Evolutionary conservation across 805 yeast species (phyloP), one percentile per base, ranked within the genome.

Genomic region (Sugiyamaella americana): DNA sequence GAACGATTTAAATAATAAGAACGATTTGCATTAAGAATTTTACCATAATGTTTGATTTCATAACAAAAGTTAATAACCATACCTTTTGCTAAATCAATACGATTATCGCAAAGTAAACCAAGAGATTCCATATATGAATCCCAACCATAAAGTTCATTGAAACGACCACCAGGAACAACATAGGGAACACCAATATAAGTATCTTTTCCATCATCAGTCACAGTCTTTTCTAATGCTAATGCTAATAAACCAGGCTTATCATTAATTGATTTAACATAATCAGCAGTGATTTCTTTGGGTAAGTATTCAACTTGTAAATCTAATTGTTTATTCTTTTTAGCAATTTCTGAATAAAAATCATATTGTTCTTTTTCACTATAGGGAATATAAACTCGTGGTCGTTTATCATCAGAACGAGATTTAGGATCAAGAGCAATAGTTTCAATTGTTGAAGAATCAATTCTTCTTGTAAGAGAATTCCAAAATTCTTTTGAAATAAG

Each of bases 81-180:
- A 0, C 95, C 95, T 55, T 81, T 72, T 5, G 96, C 91, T 29
- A 89, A 72, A 36, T 81, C 84, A 18, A 79, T 64, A 43, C 79
- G 73, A 36, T 74, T 76, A 58, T 84, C 84, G 22, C 76, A 74
- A 21, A 93, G 63, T 37, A 93, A 71, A 1, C 98, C 98, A 20
- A 88, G 65, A 0, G 93, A 78, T 61, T 83, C 88, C 83, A 93
- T 85, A 61, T 93, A 91, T 1, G 96, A 87, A 64, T 91, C 98
- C 98, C 98, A 91, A 13, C 98, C 98, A 60, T 93, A 91, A 49
- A 88, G 75, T 67, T 91, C 98, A 67, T 93, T 93, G 67, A 91
- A 91, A 53, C 98, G 72, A 19, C 98, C 98, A 16, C 98, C 98
- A 1, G 98, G 98, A 20, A 91, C 98, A 16, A 87, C 84, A 64